phyloP scores from a whole-genome alignment of 2,329 filamentous ascomycete species.

The Pestalotiopsis sp. region DNA sequence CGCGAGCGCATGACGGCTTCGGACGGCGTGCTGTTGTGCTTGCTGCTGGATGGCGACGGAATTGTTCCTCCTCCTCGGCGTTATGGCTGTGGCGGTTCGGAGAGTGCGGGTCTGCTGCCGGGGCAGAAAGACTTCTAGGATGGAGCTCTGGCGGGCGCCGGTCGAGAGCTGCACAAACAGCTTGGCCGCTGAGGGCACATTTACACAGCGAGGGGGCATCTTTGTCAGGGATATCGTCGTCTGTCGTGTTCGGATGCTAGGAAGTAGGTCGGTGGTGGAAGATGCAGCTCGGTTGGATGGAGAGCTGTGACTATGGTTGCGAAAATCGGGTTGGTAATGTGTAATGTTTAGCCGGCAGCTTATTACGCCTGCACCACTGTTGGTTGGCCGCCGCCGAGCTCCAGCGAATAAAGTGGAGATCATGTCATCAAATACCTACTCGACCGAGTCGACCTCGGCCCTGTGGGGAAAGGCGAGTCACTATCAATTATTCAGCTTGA shows the following conservation, averaged over 20 bases:
- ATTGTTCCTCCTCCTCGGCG: background rate
- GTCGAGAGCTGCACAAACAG: constrained; percentile 16
- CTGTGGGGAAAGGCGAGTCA: background rate
- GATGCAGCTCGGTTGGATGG: background rate
- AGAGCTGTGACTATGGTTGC: background rate
- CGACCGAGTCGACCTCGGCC: background rate
- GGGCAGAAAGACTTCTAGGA: constrained; percentile 12
- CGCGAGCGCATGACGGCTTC: background rate
- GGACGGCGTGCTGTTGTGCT: background rate
- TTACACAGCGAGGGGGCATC: constrained; percentile 8
- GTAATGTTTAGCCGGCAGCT: background rate
- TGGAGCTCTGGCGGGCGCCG: background rate
- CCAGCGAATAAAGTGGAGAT: background rate
- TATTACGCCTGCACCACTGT: background rate
- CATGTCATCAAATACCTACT: background rate
- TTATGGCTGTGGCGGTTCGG: background rate
- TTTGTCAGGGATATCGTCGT: background rate
- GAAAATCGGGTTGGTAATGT: background rate
- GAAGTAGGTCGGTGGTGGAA: background rate
- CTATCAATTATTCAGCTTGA: background rate
- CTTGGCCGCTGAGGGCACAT: constrained; percentile 3
- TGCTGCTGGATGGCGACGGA: background rate
- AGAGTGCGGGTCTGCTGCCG: constrained; percentile 2
- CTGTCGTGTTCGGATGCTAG: background rate
- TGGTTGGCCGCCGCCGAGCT: background rate